Conservation (phyloP, 805 yeast genomes). For the Saccharomycopsis olivae region DNA sequence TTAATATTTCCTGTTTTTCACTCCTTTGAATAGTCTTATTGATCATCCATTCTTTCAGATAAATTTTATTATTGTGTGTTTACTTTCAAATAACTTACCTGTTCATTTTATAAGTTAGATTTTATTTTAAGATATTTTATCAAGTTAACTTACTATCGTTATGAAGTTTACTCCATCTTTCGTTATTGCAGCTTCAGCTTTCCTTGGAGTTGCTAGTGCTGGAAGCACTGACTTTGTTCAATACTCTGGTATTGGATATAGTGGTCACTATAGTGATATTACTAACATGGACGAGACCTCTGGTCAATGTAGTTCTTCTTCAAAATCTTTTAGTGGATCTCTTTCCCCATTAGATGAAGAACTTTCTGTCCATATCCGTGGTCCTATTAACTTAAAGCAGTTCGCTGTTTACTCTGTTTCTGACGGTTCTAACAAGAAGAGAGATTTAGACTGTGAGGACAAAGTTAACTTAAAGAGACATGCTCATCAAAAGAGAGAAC, state of each 20-base stretch:
- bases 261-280: conserved; percentile 76
- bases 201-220: conserved; percentile 47
- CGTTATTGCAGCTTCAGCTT: conserved; percentile 21
- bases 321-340: conserved; percentile 53
- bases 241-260: conserved; percentile 67
- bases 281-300: conserved; percentile 50
- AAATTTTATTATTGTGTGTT: too few relatives aligned
- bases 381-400: conserved; percentile 69
- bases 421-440: conserved; percentile 30
- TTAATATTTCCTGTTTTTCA: too few relatives aligned
- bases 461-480: conserved; percentile 22
- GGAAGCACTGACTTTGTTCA: conserved; percentile 58
- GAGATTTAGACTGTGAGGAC: conserved; percentile 25
- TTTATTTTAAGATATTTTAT: too few relatives aligned
- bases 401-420: conserved; percentile 70
- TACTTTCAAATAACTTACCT: too few relatives aligned
- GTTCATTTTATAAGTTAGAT: too few relatives aligned
- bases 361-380: conserved; percentile 81
- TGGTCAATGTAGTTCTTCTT: conserved; percentile 34
- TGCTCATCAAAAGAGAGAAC: conserved; percentile 32
- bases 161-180: conserved; percentile 10
- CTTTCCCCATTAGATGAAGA: conserved; percentile 80
- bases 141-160: too few relatives aligned
- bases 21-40: too few relatives aligned
- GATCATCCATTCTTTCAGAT: too few relatives aligned